Evolutionary conservation across 208 protist species (phyloP).

Genomic region (Lotmaria passim): DNA sequence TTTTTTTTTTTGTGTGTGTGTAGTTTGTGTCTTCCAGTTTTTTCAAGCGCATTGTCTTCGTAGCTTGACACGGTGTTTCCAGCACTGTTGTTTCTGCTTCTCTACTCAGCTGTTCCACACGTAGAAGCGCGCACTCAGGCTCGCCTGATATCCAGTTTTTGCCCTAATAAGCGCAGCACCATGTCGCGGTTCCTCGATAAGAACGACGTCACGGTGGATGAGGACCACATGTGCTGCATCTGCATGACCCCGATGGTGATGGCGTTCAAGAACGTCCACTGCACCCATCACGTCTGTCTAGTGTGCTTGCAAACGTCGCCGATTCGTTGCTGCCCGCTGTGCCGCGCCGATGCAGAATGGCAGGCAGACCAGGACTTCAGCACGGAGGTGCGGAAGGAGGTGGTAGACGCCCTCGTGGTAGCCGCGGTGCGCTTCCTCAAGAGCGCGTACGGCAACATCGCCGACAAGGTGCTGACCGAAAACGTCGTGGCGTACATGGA

Average conservation of each 20-base stretch:
- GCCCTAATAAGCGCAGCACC: not conserved
- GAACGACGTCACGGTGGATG: conserved; percentile 8
- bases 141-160: too few relatives aligned
- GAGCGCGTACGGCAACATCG: not conserved
- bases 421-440: not conserved
- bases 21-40: too few relatives aligned
- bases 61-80: too few relatives aligned
- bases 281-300: conserved; percentile 14
- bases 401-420: conserved; percentile 15
- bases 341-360: conserved; percentile 20
- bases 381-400: conserved; percentile 7
- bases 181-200: conserved; percentile 6
- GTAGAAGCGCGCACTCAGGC: too few relatives aligned
- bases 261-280: conserved; percentile 8
- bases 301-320: not conserved
- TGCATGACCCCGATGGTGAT: conserved; percentile 16
- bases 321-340: conserved; percentile 23
- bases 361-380: conserved; percentile 2
- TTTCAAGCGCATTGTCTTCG: too few relatives aligned
- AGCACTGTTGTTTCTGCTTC: too few relatives aligned
- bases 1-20: not conserved
- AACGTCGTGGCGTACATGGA: conserved; percentile 14
- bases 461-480: conserved; percentile 1
- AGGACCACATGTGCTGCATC: conserved; percentile 17
- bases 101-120: too few relatives aligned